Conservation (phyloP, 129 eudicot species). For the Flaveria ramosissima region DNA sequence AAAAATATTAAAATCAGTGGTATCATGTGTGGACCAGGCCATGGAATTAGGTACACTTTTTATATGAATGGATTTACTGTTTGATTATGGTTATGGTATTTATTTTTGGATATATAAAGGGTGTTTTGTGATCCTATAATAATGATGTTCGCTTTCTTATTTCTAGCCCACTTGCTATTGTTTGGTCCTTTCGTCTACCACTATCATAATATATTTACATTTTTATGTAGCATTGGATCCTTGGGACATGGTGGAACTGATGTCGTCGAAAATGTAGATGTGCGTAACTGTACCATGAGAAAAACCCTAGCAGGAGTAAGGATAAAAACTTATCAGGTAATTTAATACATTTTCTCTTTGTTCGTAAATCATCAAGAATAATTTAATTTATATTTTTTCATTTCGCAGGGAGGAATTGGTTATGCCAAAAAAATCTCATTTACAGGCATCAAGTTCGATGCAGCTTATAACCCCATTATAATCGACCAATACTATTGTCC, state of each 20-base stretch:
- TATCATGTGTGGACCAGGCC: slow-evolving; percentile 76
- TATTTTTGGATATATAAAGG: too few species aligned
- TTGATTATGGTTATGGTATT: too few species aligned
- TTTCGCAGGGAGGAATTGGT: slow-evolving; percentile 62
- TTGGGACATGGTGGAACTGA: slow-evolving; percentile 61
- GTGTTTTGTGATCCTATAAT: too few species aligned
- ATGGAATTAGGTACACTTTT: slow-evolving; percentile 60
- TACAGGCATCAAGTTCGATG: slow-evolving; percentile 50
- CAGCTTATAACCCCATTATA: slow-evolving; percentile 58
- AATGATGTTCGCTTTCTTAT: too few species aligned
- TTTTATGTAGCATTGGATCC: slow-evolving; percentile 57
- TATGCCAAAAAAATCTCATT: slow-evolving; percentile 66
- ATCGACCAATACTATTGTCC: slow-evolving; percentile 77
- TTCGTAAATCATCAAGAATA: slow-evolving; percentile 4
- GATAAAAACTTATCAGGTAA: slow-evolving; percentile 66
- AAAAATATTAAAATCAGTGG: slow-evolving; percentile 53
- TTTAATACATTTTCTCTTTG: background rate
- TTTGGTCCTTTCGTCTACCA: too few species aligned
- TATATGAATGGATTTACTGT: too few species aligned
- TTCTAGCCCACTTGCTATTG: too few species aligned
- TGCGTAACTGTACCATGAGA: slow-evolving; percentile 59
- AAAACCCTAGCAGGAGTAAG: slow-evolving; percentile 63
- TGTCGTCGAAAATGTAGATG: slow-evolving; percentile 63
- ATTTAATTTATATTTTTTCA: background rate
- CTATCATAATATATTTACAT: slow-evolving; percentile 6